Conservation (phyloP, 768 basidiomycete genomes). For the Agrocybe chaxingu region DNA sequence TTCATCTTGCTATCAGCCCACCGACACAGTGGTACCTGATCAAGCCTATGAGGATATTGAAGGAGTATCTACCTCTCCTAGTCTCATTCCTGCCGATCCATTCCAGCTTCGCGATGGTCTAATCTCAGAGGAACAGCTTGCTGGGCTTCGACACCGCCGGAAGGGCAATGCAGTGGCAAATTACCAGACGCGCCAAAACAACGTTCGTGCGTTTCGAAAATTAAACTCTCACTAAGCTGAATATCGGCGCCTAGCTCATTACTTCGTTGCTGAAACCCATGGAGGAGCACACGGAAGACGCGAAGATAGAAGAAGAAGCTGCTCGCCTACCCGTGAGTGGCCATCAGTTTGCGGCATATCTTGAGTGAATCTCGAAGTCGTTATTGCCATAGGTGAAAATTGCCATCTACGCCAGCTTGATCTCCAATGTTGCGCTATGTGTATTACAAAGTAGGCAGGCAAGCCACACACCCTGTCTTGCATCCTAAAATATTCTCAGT, state of each 20-base stretch:
- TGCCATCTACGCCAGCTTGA: constrained; percentile 82
- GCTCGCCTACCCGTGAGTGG: constrained; percentile 61
- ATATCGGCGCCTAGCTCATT: constrained; percentile 61
- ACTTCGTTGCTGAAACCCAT: constrained; percentile 85
- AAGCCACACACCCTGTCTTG: neutral
- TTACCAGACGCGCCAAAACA: constrained; percentile 72
- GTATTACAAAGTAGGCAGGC: constrained; percentile 59
- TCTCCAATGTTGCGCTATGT: constrained; percentile 70
- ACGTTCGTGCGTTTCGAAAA: constrained; percentile 31
- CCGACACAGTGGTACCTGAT: constrained; percentile 53
- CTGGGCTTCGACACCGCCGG: constrained; percentile 56
- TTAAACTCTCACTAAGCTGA: constrained; percentile 2
- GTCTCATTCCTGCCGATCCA: constrained; percentile 49
- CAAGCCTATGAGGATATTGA: constrained; percentile 44
- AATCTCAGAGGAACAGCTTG: constrained; percentile 60
- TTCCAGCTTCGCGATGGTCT: constrained; percentile 61
- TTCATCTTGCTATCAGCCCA: constrained; percentile 25
- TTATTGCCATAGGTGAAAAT: constrained; percentile 65
- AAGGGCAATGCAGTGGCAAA: constrained; percentile 60
- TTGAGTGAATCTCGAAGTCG: constrained; percentile 1
- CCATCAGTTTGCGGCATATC: neutral
- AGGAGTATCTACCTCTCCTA: constrained; percentile 30
- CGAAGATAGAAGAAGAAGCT: constrained; percentile 63
- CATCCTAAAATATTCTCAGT: constrained; percentile 41
- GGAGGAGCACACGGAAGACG: constrained; percentile 85